A percentile compares a stretch with the other conserved stretches of the same genome.
Conservation (phyloP, 352 stramenopile species). For the Salisapilia sapeloensis region DNA sequence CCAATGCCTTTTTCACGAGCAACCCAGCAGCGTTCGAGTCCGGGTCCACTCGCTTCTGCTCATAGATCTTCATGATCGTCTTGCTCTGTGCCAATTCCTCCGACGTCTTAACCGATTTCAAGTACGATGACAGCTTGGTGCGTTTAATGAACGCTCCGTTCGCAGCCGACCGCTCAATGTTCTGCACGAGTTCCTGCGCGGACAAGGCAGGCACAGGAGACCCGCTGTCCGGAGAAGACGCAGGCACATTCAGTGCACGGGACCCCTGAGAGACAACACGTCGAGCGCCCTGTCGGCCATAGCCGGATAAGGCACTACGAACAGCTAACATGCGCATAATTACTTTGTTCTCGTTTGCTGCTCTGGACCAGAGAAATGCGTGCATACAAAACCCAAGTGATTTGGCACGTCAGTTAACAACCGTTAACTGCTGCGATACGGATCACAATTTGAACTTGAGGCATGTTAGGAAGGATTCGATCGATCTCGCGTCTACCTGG, state of each 20-base stretch:
- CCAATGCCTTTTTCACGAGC: constrained; percentile 73
- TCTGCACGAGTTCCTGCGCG: constrained; percentile 64
- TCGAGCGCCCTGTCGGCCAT: constrained; percentile 23
- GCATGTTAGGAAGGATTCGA: constrained; percentile 1
- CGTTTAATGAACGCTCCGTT: constrained; percentile 71
- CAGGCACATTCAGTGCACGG: too few relatives aligned
- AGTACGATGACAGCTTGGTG: constrained; percentile 68
- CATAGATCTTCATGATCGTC: constrained; percentile 81
- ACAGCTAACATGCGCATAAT: constrained; percentile 43
- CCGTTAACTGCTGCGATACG: too few relatives aligned
- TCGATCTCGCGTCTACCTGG: constrained; percentile 1
- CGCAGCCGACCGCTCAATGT: constrained; percentile 50
- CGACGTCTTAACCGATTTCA: constrained; percentile 66
- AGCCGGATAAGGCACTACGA: constrained; percentile 33
- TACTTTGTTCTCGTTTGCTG: constrained; percentile 2
- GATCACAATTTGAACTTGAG: too few relatives aligned
- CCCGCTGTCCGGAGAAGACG: constrained; percentile 9
- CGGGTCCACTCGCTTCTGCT: constrained; percentile 70
- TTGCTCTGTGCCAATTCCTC: constrained; percentile 64
- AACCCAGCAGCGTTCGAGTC: constrained; percentile 54
- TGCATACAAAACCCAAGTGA: too few relatives aligned
- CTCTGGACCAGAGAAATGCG: too few relatives aligned
- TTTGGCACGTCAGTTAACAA: too few relatives aligned
- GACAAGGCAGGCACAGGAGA: constrained; percentile 20
- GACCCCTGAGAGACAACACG: constrained; percentile 14